These are phyloP conservation scores for Fusarium denticulatum DNA, from an alignment of 2,329 filamentous ascomycete species.

Conservation along the genomic window DNA sequence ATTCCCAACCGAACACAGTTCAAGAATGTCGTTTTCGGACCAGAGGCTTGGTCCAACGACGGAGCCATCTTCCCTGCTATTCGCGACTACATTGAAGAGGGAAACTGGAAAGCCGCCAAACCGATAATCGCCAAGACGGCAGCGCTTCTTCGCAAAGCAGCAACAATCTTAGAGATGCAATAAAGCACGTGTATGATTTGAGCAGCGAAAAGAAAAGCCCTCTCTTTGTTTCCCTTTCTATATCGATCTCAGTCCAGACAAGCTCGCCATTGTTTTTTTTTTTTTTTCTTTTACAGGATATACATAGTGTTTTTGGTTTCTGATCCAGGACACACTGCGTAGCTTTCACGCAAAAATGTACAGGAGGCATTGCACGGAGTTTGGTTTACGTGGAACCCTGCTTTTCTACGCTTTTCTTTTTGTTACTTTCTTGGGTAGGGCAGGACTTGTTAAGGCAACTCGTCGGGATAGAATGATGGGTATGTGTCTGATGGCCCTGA, in stretches of 20 bases:
- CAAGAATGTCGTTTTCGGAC: conserved; percentile 91
- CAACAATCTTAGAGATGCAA: conserved; percentile 47
- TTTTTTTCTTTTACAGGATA: conserved; percentile 32
- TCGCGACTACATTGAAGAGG: conserved; percentile 77
- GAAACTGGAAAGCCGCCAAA: conserved; percentile 76
- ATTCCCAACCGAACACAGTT: conserved; percentile 90
- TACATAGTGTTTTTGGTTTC: conserved; percentile 34
- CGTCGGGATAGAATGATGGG: conserved; percentile 25
- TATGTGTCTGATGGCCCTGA: conserved; percentile 5
- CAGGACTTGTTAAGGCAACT: conserved; percentile 20
- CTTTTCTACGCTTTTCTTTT: conserved; percentile 20
- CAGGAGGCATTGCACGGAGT: conserved; percentile 50
- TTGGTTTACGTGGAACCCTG: conserved; percentile 41
- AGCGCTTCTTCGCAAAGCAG: conserved; percentile 71
- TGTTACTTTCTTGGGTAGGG: conserved; percentile 24
- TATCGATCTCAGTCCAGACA: conserved; percentile 22
- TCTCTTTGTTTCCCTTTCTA: conserved; percentile 11
- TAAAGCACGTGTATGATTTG: conserved; percentile 35
- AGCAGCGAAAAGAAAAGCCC: conserved; percentile 8
- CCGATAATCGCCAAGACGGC: conserved; percentile 77
- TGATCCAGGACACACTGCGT: conserved; percentile 21
- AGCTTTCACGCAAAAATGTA: conserved; percentile 39
- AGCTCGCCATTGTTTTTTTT: conserved; percentile 21
- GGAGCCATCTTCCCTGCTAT: conserved; percentile 72
- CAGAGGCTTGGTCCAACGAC: conserved; percentile 73